Conservation (phyloP, 768 basidiomycete species). For the Suillus bovinus region DNA sequence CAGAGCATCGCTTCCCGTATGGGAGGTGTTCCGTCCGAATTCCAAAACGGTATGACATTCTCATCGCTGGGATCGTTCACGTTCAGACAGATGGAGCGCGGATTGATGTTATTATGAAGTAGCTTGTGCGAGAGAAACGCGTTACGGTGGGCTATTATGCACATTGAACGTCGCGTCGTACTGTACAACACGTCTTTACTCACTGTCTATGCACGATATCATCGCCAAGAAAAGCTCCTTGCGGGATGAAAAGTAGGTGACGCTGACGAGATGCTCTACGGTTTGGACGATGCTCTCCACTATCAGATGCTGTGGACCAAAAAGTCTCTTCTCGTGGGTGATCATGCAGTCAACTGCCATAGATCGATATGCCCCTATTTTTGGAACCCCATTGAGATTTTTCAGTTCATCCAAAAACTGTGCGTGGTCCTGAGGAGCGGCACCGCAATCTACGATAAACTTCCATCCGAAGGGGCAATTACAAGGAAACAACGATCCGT, state of each 20-base stretch:
- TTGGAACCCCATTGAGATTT: not conserved
- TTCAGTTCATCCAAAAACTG: not conserved
- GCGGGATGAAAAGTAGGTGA: conserved; percentile 2
- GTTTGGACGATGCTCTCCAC: not conserved
- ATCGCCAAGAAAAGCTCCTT: not conserved
- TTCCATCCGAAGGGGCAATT: not conserved
- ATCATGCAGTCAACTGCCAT: not conserved
- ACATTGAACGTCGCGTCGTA: not conserved
- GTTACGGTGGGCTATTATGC: not conserved
- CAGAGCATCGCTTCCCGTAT: not conserved
- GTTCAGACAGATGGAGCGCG: not conserved
- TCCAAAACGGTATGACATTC: not conserved
- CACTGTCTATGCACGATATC: not conserved
- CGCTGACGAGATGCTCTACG: not conserved
- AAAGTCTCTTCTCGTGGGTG: not conserved
- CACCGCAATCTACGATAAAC: not conserved
- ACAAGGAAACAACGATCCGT: not conserved
- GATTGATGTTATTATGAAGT: not conserved
- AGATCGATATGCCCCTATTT: not conserved
- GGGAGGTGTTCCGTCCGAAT: not conserved
- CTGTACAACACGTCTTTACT: not conserved
- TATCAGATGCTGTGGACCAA: not conserved
- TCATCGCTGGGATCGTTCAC: not conserved
- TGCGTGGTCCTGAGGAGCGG: not conserved
- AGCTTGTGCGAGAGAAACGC: not conserved